phyloP scores from a whole-genome alignment of 1,284 basidiomycete species.

The Hemileia vastatrix region DNA sequence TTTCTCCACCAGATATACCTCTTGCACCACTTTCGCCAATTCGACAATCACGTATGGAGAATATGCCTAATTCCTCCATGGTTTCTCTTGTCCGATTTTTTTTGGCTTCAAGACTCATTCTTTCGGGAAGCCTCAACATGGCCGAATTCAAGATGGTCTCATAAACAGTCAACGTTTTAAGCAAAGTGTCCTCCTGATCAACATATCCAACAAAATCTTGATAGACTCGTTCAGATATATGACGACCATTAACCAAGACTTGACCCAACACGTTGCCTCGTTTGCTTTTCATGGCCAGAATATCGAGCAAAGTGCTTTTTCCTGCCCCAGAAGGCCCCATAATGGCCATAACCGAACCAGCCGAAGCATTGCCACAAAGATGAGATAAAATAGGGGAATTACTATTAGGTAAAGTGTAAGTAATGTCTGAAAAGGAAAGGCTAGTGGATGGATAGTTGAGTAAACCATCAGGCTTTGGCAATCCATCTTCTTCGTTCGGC shows the following conservation, averaged over 20 bases:
- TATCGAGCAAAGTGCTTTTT: constrained; percentile 91
- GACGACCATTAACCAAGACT: constrained; percentile 75
- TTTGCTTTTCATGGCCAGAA: constrained; percentile 81
- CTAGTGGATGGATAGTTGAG: no score
- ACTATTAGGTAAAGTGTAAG: constrained; percentile 60
- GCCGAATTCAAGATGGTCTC: constrained; percentile 94
- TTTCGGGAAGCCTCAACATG: constrained; percentile 72
- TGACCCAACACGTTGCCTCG: constrained; percentile 64
- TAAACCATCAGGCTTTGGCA: constrained; percentile 84
- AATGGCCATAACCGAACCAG: constrained; percentile 83
- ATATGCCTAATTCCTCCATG: constrained; percentile 85
- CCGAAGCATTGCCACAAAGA: constrained; percentile 69
- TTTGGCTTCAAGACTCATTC: constrained; percentile 91
- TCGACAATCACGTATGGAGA: constrained; percentile 76
- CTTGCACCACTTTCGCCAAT: constrained; percentile 75
- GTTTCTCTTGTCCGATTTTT: constrained; percentile 88
- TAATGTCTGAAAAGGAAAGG: constrained; percentile 73
- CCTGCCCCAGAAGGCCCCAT: constrained; percentile 95
- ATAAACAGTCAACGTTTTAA: constrained; percentile 92
- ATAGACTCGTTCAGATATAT: constrained; percentile 65
- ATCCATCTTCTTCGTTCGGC: constrained; percentile 67
- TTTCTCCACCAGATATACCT: constrained; percentile 91
- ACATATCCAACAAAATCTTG: constrained; percentile 83
- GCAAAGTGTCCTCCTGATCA: constrained; percentile 94
- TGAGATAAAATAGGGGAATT: constrained; percentile 65